phyloP scores from a whole-genome alignment of 2,329 filamentous ascomycete genomes.

The Zopfia rhizophila region DNA sequence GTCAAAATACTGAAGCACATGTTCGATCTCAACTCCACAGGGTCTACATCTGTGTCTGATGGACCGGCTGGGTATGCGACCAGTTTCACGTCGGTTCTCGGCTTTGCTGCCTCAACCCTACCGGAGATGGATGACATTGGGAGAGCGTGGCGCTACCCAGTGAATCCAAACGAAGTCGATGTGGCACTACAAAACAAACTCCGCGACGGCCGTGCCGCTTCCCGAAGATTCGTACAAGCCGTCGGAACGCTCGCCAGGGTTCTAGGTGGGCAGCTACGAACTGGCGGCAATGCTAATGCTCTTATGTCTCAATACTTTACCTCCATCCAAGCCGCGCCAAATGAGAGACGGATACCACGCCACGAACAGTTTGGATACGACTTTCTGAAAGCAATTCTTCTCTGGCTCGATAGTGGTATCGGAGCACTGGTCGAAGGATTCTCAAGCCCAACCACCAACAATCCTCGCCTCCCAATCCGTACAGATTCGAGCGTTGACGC shows the following conservation, averaged over 20 bases:
- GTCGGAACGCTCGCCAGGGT: constrained; percentile 66
- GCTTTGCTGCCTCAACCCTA: constrained; percentile 56
- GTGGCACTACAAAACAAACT: constrained; percentile 66
- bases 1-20: constrained; percentile 66
- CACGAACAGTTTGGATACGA: constrained; percentile 70
- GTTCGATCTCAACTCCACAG: constrained; percentile 59
- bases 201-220: constrained; percentile 65
- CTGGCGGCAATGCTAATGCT: constrained; percentile 47
- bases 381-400: constrained; percentile 70
- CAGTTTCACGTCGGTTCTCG: constrained; percentile 52
- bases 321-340: constrained; percentile 59
- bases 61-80: constrained; percentile 53
- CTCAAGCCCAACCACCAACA: constrained; percentile 56
- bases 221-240: constrained; percentile 71
- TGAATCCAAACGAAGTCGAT: constrained; percentile 64
- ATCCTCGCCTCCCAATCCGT: constrained; percentile 64
- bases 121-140: constrained; percentile 67
- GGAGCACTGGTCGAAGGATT: constrained; percentile 67
- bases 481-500: constrained; percentile 61
- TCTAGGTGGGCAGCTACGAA: constrained; percentile 64
- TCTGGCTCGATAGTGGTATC: constrained; percentile 71
- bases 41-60: constrained; percentile 17
- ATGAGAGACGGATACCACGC: constrained; percentile 42
- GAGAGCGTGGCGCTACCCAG: constrained; percentile 67
- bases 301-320: constrained; percentile 58